phyloP scores from a whole-genome alignment of 2,329 filamentous ascomycete species.

The Pseudogymnoascus sp. region DNA sequence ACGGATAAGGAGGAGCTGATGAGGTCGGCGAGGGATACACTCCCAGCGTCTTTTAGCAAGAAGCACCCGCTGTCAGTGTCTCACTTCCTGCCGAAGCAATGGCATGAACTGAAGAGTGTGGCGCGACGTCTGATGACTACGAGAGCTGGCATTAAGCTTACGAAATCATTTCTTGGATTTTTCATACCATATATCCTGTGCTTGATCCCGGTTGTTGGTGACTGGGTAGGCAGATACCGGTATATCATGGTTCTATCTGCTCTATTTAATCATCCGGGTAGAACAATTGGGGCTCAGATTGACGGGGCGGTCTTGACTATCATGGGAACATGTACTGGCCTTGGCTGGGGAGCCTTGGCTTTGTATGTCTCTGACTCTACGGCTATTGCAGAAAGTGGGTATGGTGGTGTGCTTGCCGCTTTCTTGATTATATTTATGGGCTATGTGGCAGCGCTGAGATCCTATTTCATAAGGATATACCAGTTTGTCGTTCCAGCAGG shows the following conservation, averaged over 20 bases:
- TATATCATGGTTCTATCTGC: conserved; percentile 50
- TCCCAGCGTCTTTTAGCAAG: conserved; percentile 41
- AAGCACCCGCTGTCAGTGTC: conserved; percentile 36
- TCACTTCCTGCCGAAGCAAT: conserved; percentile 41
- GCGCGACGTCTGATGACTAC: conserved; percentile 37
- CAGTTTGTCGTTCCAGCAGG: conserved; percentile 48
- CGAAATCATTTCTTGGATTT: conserved; percentile 48
- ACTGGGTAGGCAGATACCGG: conserved; percentile 45
- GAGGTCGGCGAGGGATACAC: conserved; percentile 35
- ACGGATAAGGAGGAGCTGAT: conserved; percentile 33
- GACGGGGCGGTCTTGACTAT: conserved; percentile 47
- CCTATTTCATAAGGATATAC: conserved; percentile 48
- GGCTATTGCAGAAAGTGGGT: conserved; percentile 36
- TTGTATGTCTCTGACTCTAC: conserved; percentile 47
- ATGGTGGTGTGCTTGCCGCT: conserved; percentile 47
- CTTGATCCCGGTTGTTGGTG: conserved; percentile 39
- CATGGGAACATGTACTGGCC: conserved; percentile 43
- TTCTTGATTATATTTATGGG: conserved; percentile 48
- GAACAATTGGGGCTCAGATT: conserved; percentile 48
- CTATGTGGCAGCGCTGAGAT: conserved; percentile 43
- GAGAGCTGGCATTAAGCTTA: conserved; percentile 41
- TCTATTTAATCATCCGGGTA: conserved; percentile 50
- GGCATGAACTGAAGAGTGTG: conserved; percentile 36
- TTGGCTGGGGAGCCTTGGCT: conserved; percentile 48
- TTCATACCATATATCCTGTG: conserved; percentile 49